Conservation (phyloP, 495 filamentous ascomycete genomes). For the Polyplosphaeria fusca region DNA sequence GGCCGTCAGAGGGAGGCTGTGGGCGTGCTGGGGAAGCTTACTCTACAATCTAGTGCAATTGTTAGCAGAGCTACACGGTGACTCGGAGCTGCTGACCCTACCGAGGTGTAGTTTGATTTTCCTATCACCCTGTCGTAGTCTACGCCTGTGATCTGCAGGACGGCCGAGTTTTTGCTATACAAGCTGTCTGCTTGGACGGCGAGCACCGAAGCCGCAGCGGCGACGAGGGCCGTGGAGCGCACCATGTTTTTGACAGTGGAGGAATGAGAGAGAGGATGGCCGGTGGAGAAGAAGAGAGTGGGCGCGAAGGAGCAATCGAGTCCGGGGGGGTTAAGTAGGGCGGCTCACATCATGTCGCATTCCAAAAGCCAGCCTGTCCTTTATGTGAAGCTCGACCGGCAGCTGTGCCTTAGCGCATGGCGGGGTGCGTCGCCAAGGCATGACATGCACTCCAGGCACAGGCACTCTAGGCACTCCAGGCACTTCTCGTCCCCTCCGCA, state of each 20-base stretch:
- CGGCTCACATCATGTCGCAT: conserved; percentile 15
- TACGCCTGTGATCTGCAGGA: conserved; percentile 80
- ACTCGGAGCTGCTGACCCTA: conserved; percentile 47
- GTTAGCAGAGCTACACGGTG: conserved; percentile 13
- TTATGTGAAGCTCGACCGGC: conserved; percentile 7
- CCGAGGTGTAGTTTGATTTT: conserved; percentile 85
- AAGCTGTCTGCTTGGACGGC: conserved; percentile 65
- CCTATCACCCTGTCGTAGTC: conserved; percentile 81
- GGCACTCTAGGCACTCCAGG: neutral
- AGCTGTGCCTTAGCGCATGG: neutral
- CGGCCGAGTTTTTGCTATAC: conserved; percentile 83
- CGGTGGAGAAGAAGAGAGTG: conserved; percentile 1
- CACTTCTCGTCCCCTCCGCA: neutral
- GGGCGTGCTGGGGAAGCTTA: conserved; percentile 44
- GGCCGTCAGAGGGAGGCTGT: neutral
- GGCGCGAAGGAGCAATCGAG: neutral
- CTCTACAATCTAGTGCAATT: conserved; percentile 59
- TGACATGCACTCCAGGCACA: neutral
- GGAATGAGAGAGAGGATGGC: conserved; percentile 6
- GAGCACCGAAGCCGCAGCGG: conserved; percentile 53
- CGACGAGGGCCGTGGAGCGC: conserved; percentile 37
- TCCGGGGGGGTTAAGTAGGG: conserved; percentile 14
- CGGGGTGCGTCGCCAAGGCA: neutral
- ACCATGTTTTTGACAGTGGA: too few relatives aligned
- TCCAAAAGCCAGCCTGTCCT: conserved; percentile 24